Base-by-base conservation (phyloP, 2,329 filamentous ascomycete genomes). In the Aureobasidium sp. region DNA sequence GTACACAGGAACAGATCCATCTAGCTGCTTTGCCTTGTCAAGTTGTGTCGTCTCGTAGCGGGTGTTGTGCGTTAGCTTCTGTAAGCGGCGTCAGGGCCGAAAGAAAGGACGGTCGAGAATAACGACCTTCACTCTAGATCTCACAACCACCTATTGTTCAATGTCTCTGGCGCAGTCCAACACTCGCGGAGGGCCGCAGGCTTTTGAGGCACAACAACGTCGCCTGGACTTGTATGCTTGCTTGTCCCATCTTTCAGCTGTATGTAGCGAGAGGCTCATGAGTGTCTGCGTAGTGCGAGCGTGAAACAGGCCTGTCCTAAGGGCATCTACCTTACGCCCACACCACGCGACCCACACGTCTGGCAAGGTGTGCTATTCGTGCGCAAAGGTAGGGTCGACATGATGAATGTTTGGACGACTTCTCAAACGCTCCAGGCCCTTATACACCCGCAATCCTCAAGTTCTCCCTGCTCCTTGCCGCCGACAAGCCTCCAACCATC, bases 341-440 rank as follows among this genome's bases (percentile, higher is more conserved):
- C 88, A 32, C 90, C 90, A 0, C 89, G 88, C 27, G 88, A 96
- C 71, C 85, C 90, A 20, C 85, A 86, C 17, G 78, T 92, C 53
- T 97, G 93, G 93, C 88, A 87, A 36, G 92, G 91, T n/a, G 89
- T 96, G 24, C 80, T 97, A 32, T 97, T 97, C 72, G 86, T 96
- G 65, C 88, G 91, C 62, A 87, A 90, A 80, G 93, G 93, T 94
- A 78, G 67, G 64, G 48, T 34, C 51, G 24, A 43, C 43, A 36
- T 29, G 46, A 50, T 24, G 26, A 60, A 51, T 39, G 24, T 46
- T 39, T 63, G 61, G 62, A 59, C 32, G 37, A 41, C 29, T 52
- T 59, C 53, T 59, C 46, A 62, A 50, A 41, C 48, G 48, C 59
- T 61, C 52, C 63, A 96, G 93, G 93, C 48, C 93, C 94, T 20